Evolutionary conservation across 2,329 filamentous ascomycete genomes (phyloP).

Genomic region (Aureobasidium sp.): DNA sequence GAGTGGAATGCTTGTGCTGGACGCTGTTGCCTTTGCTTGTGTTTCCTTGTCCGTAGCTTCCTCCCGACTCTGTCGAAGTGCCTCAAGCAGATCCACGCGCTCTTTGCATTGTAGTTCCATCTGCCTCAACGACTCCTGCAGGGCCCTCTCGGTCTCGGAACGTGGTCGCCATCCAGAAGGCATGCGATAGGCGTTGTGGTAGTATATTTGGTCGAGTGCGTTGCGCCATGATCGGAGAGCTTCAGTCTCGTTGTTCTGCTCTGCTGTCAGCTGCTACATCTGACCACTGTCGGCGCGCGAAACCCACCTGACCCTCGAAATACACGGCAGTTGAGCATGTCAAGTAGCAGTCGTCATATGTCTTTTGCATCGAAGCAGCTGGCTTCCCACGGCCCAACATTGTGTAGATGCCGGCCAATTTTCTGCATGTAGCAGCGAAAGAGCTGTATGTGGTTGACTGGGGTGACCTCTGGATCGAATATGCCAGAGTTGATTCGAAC

Average conservation of each 20-base stretch:
- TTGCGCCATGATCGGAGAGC: slow-evolving; percentile 83
- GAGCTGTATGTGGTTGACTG: not conserved
- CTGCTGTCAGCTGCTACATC: not conserved
- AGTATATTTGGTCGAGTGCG: slow-evolving; percentile 80
- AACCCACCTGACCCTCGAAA: slow-evolving; percentile 70
- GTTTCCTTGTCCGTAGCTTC: slow-evolving; percentile 17
- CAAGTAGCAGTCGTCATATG: slow-evolving; percentile 92
- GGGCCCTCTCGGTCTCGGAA: slow-evolving; percentile 72
- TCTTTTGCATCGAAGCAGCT: slow-evolving; percentile 79
- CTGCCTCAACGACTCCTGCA: slow-evolving; percentile 71
- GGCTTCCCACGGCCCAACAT: slow-evolving; percentile 50
- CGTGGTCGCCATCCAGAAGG: slow-evolving; percentile 60
- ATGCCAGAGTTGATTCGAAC: not conserved
- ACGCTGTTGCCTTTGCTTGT: slow-evolving; percentile 1
- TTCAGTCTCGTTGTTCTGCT: slow-evolving; percentile 79
- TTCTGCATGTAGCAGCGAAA: not conserved
- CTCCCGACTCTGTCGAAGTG: slow-evolving; percentile 57
- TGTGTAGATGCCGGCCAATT: not conserved
- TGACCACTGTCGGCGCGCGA: not conserved
- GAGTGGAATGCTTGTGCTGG: slow-evolving; percentile 8
- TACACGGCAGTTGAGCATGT: slow-evolving; percentile 93
- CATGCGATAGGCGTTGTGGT: slow-evolving; percentile 69
- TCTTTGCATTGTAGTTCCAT: slow-evolving; percentile 91
- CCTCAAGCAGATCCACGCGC: slow-evolving; percentile 77
- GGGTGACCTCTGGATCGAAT: not conserved